These are phyloP conservation scores for Eucalyptus sp. DNA, from an alignment of 345 rosid genomes.

Conservation along the genomic window DNA sequence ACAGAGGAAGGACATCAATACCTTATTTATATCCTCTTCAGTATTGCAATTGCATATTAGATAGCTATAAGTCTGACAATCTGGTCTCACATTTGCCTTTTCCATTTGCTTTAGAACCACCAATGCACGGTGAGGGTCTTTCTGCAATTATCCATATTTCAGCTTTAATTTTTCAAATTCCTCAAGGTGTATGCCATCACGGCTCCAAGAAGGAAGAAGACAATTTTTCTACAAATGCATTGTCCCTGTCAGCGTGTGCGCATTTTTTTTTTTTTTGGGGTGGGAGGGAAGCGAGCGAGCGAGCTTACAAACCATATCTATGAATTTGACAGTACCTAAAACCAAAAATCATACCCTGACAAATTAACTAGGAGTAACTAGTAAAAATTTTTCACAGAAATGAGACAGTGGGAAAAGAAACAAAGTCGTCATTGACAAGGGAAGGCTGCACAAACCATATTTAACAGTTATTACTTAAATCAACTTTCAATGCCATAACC, in stretches of 20 bases:
- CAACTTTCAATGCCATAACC: neutral
- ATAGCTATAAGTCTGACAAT: constrained; percentile 58
- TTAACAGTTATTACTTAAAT: neutral
- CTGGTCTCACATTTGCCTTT: constrained; percentile 56
- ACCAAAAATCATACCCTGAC: neutral
- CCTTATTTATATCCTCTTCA: constrained; percentile 59
- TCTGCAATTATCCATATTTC: constrained; percentile 21
- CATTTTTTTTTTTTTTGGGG: too few species aligned
- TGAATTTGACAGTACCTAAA: neutral
- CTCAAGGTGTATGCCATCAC: neutral
- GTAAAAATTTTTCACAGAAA: neutral
- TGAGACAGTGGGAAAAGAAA: neutral
- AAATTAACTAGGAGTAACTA: neutral
- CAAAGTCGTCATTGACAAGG: neutral
- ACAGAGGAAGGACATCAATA: neutral
- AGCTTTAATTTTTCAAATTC: neutral
- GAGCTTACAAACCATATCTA: neutral
- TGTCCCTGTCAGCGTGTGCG: neutral
- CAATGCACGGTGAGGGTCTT: constrained; percentile 33
- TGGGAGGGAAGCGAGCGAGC: accelerated
- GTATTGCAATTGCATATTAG: constrained; percentile 42
- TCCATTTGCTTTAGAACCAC: constrained; percentile 63
- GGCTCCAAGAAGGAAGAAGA: neutral
- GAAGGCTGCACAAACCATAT: neutral
- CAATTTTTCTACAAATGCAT: neutral